These are phyloP conservation scores for Ophiostoma piceae DNA, from an alignment of 2,329 filamentous ascomycete genomes.

Conservation along the genomic window DNA sequence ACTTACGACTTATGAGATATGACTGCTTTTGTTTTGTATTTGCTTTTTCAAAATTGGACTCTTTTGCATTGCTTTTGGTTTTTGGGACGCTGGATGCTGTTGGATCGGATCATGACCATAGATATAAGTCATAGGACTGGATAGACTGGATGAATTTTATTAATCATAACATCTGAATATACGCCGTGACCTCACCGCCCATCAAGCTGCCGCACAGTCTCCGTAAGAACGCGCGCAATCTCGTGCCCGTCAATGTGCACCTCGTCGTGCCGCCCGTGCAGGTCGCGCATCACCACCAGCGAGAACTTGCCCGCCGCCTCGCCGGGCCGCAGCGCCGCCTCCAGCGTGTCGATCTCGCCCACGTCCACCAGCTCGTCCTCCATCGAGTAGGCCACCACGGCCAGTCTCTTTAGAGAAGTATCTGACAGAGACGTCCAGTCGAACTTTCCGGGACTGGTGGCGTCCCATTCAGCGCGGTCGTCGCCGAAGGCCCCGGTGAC, in stretches of 20 bases:
- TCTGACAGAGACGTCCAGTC: conserved; percentile 11
- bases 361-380: conserved; percentile 50
- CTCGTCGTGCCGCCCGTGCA: conserved; percentile 57
- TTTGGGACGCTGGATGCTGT: not conserved
- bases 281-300: conserved; percentile 41
- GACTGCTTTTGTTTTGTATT: not conserved
- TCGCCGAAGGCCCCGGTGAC: conserved; percentile 53
- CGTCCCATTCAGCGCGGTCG: conserved; percentile 47
- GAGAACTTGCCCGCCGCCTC: conserved; percentile 29
- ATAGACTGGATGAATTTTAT: not conserved
- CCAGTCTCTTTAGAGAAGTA: conserved; percentile 27
- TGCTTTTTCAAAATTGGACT: not conserved
- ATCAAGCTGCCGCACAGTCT: conserved; percentile 29
- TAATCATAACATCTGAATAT: not conserved
- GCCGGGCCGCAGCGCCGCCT: conserved; percentile 38
- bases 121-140: conserved; percentile 8
- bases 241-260: conserved; percentile 57
- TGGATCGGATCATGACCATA: not conserved
- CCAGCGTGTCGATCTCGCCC: conserved; percentile 56
- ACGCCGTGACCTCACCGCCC: not conserved
- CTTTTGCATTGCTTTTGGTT: not conserved
- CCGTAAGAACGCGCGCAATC: conserved; percentile 45
- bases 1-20: conserved; percentile 8
- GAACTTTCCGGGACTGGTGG: conserved; percentile 49
- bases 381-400: conserved; percentile 43